These are phyloP conservation scores for Rhizopogon roseolus DNA, from an alignment of 768 basidiomycete genomes.

Conservation along the genomic window DNA sequence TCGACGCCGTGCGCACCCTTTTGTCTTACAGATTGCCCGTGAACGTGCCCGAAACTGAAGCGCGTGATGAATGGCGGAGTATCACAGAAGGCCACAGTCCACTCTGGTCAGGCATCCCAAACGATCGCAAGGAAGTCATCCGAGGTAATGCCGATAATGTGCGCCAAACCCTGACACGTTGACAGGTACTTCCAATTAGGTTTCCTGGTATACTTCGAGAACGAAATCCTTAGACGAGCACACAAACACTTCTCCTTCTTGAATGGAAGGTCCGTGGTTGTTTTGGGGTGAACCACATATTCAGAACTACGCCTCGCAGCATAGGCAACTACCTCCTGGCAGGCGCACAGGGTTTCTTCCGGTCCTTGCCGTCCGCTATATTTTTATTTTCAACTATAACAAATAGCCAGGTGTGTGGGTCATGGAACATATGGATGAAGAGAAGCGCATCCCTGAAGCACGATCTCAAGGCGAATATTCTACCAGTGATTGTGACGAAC, in stretches of 20 bases:
- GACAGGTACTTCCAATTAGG: conserved; percentile 38
- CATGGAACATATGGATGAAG: conserved; percentile 7
- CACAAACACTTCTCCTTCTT: conserved; percentile 94
- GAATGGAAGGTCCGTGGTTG: conserved; percentile 62
- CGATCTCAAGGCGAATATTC: conserved; percentile 58
- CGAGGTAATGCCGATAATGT: conserved; percentile 46
- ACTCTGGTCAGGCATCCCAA: conserved; percentile 83
- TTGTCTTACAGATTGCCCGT: conserved; percentile 78
- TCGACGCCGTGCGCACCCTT: conserved; percentile 71
- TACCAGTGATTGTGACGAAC: conserved; percentile 90
- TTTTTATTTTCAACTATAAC: conserved; percentile 93
- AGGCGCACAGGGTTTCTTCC: conserved; percentile 85
- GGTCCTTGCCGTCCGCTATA: conserved; percentile 89
- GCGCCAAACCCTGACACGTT: not conserved
- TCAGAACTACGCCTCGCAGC: conserved; percentile 29
- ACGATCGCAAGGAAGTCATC: conserved; percentile 87
- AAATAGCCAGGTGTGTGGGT: conserved; percentile 53
- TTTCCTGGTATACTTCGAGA: conserved; percentile 90
- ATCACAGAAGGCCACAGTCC: conserved; percentile 83
- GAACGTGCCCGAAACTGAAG: conserved; percentile 62
- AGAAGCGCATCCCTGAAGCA: conserved; percentile 4
- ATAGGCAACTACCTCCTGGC: conserved; percentile 91
- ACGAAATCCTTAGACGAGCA: conserved; percentile 79
- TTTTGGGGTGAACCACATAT: not conserved
- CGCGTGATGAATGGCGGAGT: conserved; percentile 87